Evolutionary conservation across 2,329 filamentous ascomycete species (phyloP).

Genomic region (Helicocarpus griseus): DNA sequence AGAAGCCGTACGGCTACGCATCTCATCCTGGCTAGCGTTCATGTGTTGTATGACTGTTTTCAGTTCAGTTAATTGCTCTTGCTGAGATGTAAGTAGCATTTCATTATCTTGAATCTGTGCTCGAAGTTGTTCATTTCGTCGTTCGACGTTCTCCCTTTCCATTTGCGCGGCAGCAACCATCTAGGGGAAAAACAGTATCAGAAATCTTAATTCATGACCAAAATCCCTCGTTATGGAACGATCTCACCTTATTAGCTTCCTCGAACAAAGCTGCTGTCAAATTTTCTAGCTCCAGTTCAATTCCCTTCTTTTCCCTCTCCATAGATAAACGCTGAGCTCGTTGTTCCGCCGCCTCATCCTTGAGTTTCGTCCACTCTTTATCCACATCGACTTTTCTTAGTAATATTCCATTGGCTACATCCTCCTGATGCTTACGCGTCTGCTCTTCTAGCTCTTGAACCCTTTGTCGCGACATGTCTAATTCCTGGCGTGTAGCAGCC

Average conservation of each 20-base stretch:
- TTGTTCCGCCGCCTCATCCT: constrained; percentile 54
- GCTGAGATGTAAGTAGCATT: constrained; percentile 73
- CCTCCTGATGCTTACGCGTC: constrained; percentile 58
- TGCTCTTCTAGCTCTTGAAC: constrained; percentile 60
- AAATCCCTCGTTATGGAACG: neutral
- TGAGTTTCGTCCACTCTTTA: constrained; percentile 54
- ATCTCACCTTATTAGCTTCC: constrained; percentile 73
- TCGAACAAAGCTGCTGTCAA: constrained; percentile 91
- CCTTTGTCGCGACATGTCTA: constrained; percentile 61
- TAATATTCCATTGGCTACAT: constrained; percentile 64
- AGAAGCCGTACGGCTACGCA: constrained; percentile 53
- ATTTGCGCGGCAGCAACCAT: constrained; percentile 89
- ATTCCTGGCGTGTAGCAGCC: constrained; percentile 69
- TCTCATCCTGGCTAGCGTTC: constrained; percentile 57
- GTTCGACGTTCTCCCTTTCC: constrained; percentile 70
- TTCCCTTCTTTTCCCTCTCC: constrained; percentile 74
- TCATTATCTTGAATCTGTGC: constrained; percentile 82
- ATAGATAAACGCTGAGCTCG: constrained; percentile 53
- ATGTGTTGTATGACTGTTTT: constrained; percentile 90
- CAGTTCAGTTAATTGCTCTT: constrained; percentile 84
- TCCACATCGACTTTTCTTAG: constrained; percentile 68
- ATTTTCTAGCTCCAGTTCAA: constrained; percentile 85
- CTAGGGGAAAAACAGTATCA: constrained; percentile 25
- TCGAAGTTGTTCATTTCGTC: constrained; percentile 79
- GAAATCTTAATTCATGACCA: constrained; percentile 5